Conservation (phyloP, 352 stramenopile species). For the Sclerospora graminicola region DNA sequence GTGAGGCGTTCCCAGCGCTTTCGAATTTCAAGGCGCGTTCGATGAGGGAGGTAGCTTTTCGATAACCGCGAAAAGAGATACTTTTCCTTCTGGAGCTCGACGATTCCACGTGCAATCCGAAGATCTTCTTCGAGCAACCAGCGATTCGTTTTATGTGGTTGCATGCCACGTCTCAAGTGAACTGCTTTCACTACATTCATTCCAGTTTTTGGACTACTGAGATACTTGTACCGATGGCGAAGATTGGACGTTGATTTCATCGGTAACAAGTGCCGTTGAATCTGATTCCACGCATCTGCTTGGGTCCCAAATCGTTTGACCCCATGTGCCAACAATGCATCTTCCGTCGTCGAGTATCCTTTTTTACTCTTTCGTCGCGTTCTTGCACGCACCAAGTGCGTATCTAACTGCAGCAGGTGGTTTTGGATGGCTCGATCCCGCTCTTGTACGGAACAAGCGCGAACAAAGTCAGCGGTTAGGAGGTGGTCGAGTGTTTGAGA, state of each 20-base stretch:
- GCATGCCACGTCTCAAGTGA: conserved; percentile 25
- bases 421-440: conserved; percentile 41
- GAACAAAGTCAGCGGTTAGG: conserved; percentile 28
- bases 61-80: conserved; percentile 50
- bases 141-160: too few relatives aligned
- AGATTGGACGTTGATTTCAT: conserved; percentile 39
- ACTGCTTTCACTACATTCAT: conserved; percentile 53
- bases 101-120: conserved; percentile 53
- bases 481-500: conserved; percentile 53
- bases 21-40: conserved; percentile 47
- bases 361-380: conserved; percentile 37
- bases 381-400: conserved; percentile 41
- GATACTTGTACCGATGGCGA: conserved; percentile 58
- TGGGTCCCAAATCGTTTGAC: conserved; percentile 49
- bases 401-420: conserved; percentile 62
- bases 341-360: conserved; percentile 46
- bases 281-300: conserved; percentile 45
- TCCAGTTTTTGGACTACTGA: conserved; percentile 47
- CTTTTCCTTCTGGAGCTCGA: conserved; percentile 54
- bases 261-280: conserved; percentile 53
- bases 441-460: conserved; percentile 34
- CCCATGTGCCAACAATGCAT: conserved; percentile 55
- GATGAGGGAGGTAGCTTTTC: conserved; percentile 54
- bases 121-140: conserved; percentile 80
- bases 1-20: conserved; percentile 50